Percentiles rank a stretch among this genome's conserved stretches.
phyloP scores from a whole-genome alignment of 371 early-diverging fungal genomes.

The Homolaphlyctis polyrhiza region DNA sequence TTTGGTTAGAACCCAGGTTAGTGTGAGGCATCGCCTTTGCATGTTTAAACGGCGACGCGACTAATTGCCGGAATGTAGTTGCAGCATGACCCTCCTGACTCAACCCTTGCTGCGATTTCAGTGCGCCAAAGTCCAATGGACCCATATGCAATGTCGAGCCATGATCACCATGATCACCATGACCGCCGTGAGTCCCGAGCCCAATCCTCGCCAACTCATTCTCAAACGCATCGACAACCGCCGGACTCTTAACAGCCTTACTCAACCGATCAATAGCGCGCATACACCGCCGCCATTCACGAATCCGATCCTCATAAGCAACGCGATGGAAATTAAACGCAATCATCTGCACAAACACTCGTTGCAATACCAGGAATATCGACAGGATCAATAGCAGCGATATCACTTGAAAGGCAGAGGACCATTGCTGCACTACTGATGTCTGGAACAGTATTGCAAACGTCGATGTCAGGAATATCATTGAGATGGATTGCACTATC shows the following conservation, averaged over 20 bases:
- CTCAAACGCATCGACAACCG: conserved; percentile 4
- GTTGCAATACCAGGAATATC: neutral
- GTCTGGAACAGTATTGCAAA: neutral
- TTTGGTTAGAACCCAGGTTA: too few relatives aligned
- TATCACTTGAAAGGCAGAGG: neutral
- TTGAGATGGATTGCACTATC: neutral
- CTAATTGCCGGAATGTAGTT: too few relatives aligned
- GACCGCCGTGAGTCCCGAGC: too few relatives aligned
- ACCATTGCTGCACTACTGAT: neutral
- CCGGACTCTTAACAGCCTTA: conserved; percentile 4
- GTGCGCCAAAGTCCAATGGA: too few relatives aligned
- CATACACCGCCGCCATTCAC: conserved; percentile 9
- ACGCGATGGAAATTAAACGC: conserved; percentile 6
- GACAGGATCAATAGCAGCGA: neutral
- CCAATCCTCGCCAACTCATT: too few relatives aligned
- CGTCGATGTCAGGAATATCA: neutral
- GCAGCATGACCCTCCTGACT: too few relatives aligned
- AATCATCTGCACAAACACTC: neutral
- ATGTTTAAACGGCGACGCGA: too few relatives aligned
- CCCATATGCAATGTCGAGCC: too few relatives aligned
- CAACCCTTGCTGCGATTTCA: too few relatives aligned
- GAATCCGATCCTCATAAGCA: conserved; percentile 16
- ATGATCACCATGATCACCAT: too few relatives aligned
- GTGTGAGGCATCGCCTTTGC: too few relatives aligned
- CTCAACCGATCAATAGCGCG: conserved; percentile 10